Base-by-base conservation (phyloP, 306 rosid species). In the Aeschynomene evenia region DNA sequence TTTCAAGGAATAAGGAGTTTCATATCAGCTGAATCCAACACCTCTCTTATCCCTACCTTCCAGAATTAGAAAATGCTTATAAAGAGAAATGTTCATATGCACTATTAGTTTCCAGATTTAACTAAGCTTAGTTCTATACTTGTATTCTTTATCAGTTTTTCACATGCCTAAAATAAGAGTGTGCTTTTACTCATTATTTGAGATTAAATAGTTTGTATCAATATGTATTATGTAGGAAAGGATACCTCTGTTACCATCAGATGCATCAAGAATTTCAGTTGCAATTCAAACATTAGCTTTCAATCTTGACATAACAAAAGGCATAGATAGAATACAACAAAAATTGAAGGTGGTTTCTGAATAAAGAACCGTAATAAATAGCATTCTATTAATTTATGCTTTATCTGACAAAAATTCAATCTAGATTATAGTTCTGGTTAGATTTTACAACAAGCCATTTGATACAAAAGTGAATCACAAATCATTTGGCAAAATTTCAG, bases 381-480 rank as follows among this genome's bases (percentile, higher is more conserved):
- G 7, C 37, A 37, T 37, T 11, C 37, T 5, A 60, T n/a, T n/a
- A n/a, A n/a, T 13, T 48, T 13, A 16, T 24, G 60, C 10, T 57
- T 23, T 28, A 14, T 34, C 42, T 57, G 6, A 29, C 34, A 39
- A 26, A 48, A 56, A 13, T 7, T 40, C 52, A 19, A 57, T 50
- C 20, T 13, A 60, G 69, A 19, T 66, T 42, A 3, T 1, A 49
- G 31, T 22, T 7, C 19, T 6, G 46, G 18, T 11, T 45, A 15
- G n/a, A 45, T 45, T 45, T 5, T 26, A 51, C 26, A 12, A 50
- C n/a, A 2, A 60, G 42, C 61, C 24, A 10, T 20, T 39, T 36
- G 23, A 14, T 36, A 53, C 66, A 43, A 37, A 57, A 59, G 18
- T 6, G 74, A 65, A 78, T 16, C 51, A 78, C n/a, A 40, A 48